A percentile compares a stretch with the other conserved stretches of the same genome.
Evolutionary conservation across 2,329 filamentous ascomycete species (phyloP).

Genomic region (Calonectria pseudoturangicola): DNA sequence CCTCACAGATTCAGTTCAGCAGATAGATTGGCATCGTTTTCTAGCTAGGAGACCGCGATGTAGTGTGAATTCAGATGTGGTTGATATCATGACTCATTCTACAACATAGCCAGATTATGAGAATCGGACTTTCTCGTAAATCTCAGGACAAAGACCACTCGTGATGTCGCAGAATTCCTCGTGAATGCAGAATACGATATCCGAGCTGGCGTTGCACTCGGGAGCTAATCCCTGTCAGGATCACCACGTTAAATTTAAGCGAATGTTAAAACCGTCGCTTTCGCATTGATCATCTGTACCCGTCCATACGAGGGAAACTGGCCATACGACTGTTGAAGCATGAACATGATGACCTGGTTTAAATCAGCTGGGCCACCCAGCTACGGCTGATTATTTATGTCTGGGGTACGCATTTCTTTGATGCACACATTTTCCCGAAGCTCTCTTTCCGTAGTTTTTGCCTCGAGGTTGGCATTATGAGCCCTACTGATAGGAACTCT

Average conservation of each 20-base stretch:
- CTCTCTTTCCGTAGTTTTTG: conserved; percentile 18
- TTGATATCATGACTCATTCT: too few species aligned
- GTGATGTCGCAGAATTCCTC: not conserved
- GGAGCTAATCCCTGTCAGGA: not conserved
- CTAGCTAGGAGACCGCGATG: too few species aligned
- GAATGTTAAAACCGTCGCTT: not conserved
- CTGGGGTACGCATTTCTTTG: conserved; percentile 31
- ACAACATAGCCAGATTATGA: too few species aligned
- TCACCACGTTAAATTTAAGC: not conserved
- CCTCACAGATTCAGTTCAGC: too few species aligned
- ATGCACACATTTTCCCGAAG: conserved; percentile 6
- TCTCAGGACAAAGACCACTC: too few species aligned
- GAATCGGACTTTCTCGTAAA: too few species aligned
- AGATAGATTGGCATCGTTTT: too few species aligned
- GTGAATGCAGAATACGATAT: not conserved
- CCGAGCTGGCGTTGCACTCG: conserved; percentile 22
- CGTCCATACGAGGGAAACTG: not conserved
- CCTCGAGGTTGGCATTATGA: not conserved
- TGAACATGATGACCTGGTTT: conserved; percentile 1
- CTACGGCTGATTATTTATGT: not conserved
- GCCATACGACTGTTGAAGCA: not conserved
- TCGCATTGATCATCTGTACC: not conserved
- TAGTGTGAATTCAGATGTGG: too few species aligned
- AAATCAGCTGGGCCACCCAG: conserved; percentile 8
- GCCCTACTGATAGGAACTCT: not conserved